A percentile compares a stretch with the other conserved stretches of the same genome.
Evolutionary conservation across 306 rosid genomes (phyloP).

Genomic region (Styphnolobium japonicum): DNA sequence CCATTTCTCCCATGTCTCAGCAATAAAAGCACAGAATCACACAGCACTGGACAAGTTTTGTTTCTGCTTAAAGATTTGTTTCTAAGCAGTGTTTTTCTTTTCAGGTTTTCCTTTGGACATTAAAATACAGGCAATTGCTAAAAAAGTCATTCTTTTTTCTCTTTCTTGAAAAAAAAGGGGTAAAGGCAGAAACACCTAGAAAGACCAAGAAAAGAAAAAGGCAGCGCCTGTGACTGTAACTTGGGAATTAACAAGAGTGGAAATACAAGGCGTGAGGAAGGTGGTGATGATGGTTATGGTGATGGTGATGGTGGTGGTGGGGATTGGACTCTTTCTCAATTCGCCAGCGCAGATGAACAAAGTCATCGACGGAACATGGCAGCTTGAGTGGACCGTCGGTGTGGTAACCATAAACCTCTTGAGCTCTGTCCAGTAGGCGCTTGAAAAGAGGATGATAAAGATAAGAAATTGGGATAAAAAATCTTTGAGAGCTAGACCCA

Average conservation of each 20-base stretch:
- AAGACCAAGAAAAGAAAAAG: not conserved
- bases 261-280: conserved; percentile 47
- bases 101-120: not conserved
- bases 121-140: not conserved
- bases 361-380: conserved; percentile 65
- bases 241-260: conserved; percentile 39
- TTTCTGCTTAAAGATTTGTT: not conserved
- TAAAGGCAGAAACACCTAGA: not conserved
- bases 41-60: not conserved
- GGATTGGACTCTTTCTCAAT: conserved; percentile 48
- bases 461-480: conserved; percentile 53
- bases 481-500: conserved; percentile 36
- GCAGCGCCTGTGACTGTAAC: not conserved
- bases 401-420: conserved; percentile 63
- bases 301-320: conserved; percentile 3
- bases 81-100: not conserved
- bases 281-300: not conserved
- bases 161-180: not conserved
- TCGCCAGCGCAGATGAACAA: conserved; percentile 57
- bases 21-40: not conserved
- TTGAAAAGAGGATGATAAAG: conserved; percentile 66
- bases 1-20: not conserved
- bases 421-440: conserved; percentile 52
- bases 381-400: conserved; percentile 58
- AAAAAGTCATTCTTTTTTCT: not conserved